Conservation (phyloP, 345 rosid species). For the Pistacia integerrima region DNA sequence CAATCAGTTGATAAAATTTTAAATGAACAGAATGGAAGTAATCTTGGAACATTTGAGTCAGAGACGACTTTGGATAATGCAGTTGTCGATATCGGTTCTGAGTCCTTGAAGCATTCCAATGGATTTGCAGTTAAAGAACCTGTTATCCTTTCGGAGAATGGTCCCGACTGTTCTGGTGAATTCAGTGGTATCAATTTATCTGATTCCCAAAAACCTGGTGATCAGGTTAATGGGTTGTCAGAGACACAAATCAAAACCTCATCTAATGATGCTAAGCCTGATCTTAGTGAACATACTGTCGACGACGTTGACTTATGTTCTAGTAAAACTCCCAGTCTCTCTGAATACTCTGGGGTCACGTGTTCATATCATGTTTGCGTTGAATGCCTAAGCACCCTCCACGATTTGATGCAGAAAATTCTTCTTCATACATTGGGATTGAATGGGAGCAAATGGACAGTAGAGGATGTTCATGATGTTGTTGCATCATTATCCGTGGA, state of each 20-base stretch:
- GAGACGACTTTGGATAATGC: slow-evolving; percentile 20
- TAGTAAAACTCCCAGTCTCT: slow-evolving; percentile 20
- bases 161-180: slow-evolving; percentile 26
- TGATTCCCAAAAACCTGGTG: slow-evolving; percentile 17
- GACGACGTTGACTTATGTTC: slow-evolving; percentile 20
- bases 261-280: slow-evolving; percentile 24
- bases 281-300: slow-evolving; percentile 22
- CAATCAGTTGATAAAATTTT: slow-evolving; percentile 16
- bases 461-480: slow-evolving; percentile 68
- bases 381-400: slow-evolving; percentile 54
- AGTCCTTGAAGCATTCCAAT: slow-evolving; percentile 24
- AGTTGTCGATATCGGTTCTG: slow-evolving; percentile 27
- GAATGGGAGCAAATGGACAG: slow-evolving; percentile 37
- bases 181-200: slow-evolving; percentile 15
- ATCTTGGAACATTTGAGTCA: slow-evolving; percentile 28
- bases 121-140: slow-evolving; percentile 29
- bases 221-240: slow-evolving; percentile 28
- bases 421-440: slow-evolving; percentile 46
- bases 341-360: slow-evolving; percentile 34
- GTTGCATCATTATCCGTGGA: slow-evolving; percentile 71
- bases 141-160: slow-evolving; percentile 27
- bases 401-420: slow-evolving; percentile 48
- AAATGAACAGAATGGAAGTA: slow-evolving; percentile 39
- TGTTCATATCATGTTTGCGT: slow-evolving; percentile 76
- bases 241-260: not conserved